These are phyloP conservation scores for Xylariales sp. DNA, from an alignment of 2,329 filamentous ascomycete genomes.

Conservation along the genomic window DNA sequence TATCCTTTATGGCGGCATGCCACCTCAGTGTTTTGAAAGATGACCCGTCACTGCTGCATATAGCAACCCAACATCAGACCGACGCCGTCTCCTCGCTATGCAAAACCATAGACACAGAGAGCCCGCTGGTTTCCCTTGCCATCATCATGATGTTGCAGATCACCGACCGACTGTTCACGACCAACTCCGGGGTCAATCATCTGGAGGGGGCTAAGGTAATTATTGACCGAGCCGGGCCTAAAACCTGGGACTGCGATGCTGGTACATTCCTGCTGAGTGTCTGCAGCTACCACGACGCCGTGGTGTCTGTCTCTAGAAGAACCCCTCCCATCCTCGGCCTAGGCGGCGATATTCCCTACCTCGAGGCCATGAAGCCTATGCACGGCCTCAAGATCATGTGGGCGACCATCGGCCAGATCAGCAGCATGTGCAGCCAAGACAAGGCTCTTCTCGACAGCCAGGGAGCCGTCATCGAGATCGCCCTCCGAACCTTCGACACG, in stretches of 20 bases:
- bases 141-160: slow-evolving; percentile 49
- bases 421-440: slow-evolving; percentile 28
- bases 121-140: slow-evolving; percentile 47
- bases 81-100: slow-evolving; percentile 42
- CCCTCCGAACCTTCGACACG: slow-evolving; percentile 18
- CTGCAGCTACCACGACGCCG: slow-evolving; percentile 50
- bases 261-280: slow-evolving; percentile 48
- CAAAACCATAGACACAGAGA: slow-evolving; percentile 39
- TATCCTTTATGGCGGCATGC: slow-evolving; percentile 49
- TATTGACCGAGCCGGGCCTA: slow-evolving; percentile 40
- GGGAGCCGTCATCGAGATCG: slow-evolving; percentile 19
- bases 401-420: slow-evolving; percentile 31
- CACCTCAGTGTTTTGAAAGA: slow-evolving; percentile 47
- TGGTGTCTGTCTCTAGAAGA: slow-evolving; percentile 47
- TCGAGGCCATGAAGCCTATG: slow-evolving; percentile 30
- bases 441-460: slow-evolving; percentile 23
- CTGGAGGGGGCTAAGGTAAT: slow-evolving; percentile 48
- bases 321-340: slow-evolving; percentile 42
- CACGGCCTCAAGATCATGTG: slow-evolving; percentile 26
- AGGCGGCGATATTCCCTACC: slow-evolving; percentile 38
- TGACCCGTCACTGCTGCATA: slow-evolving; percentile 40
- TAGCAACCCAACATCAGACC: slow-evolving; percentile 43
- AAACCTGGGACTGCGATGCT: slow-evolving; percentile 40
- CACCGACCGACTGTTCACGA: slow-evolving; percentile 48
- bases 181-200: slow-evolving; percentile 48